A percentile compares a stretch with the other conserved stretches of the same genome.
These are phyloP conservation scores for Emmonsia crescens DNA, from an alignment of 2,329 filamentous ascomycete species.

Conservation along the genomic window DNA sequence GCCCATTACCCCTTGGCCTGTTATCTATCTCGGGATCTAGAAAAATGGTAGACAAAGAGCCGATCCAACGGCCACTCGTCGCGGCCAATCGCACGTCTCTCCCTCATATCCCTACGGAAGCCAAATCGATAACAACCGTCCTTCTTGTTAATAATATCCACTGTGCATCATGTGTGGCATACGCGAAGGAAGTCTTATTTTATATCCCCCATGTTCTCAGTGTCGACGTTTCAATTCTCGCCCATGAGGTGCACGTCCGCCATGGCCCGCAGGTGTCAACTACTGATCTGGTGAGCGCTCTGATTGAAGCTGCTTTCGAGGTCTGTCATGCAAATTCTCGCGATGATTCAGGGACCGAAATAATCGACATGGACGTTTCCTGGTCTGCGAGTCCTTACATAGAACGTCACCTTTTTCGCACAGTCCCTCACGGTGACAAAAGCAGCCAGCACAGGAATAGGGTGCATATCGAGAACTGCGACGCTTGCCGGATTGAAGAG, in stretches of 20 bases:
- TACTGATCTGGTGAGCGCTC: constrained; percentile 25
- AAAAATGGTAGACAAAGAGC: constrained; percentile 1
- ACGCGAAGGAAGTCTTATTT: constrained; percentile 34
- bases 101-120: neutral
- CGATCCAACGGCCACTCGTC: neutral
- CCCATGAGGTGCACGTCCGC: constrained; percentile 33
- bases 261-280: constrained; percentile 25
- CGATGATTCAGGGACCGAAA: constrained; percentile 21
- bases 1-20: neutral
- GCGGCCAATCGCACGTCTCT: neutral
- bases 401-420: constrained; percentile 18
- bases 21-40: neutral
- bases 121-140: constrained; percentile 17
- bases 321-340: constrained; percentile 35
- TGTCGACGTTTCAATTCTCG: constrained; percentile 35
- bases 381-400: constrained; percentile 18
- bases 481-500: constrained; percentile 36
- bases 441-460: constrained; percentile 16
- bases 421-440: constrained; percentile 13
- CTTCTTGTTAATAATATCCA: constrained; percentile 40
- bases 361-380: constrained; percentile 28
- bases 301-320: constrained; percentile 38
- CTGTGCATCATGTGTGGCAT: constrained; percentile 38
- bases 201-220: constrained; percentile 24
- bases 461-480: constrained; percentile 41